Conservation (phyloP, 2,329 filamentous ascomycete genomes). For the Diaporthe citrichinensis region DNA sequence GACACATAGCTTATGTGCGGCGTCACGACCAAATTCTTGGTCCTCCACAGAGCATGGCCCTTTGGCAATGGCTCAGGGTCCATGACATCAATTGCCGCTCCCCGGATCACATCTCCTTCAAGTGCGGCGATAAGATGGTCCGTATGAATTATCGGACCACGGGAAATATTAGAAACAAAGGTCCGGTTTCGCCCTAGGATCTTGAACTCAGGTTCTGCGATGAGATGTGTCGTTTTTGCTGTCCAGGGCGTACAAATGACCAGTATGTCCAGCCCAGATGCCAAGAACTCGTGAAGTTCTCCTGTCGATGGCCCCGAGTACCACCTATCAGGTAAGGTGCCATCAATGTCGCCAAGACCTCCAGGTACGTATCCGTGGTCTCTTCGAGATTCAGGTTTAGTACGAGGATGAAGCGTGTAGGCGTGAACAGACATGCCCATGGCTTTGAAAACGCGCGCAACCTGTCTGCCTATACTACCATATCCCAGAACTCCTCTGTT, state of each 20-base stretch:
- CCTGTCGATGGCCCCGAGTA: conserved; percentile 60
- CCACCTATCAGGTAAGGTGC: conserved; percentile 64
- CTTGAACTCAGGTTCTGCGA: conserved; percentile 39
- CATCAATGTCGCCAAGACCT: conserved; percentile 70
- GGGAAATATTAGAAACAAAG: conserved; percentile 73
- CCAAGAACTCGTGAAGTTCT: conserved; percentile 64
- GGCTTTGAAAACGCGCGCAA: conserved; percentile 65
- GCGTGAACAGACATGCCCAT: conserved; percentile 78
- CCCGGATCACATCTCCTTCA: conserved; percentile 50
- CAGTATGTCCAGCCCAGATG: conserved; percentile 64
- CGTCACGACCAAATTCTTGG: conserved; percentile 69
- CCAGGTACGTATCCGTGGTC: conserved; percentile 78
- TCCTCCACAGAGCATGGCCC: conserved; percentile 72
- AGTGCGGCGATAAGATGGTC: conserved; percentile 68
- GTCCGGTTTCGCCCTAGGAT: conserved; percentile 54
- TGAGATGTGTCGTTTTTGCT: conserved; percentile 55
- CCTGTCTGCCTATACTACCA: conserved; percentile 60
- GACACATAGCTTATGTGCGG: conserved; percentile 46
- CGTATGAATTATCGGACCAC: conserved; percentile 54
- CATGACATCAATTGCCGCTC: conserved; percentile 77
- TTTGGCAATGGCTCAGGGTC: conserved; percentile 76
- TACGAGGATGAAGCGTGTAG: conserved; percentile 74
- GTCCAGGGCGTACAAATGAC: conserved; percentile 66
- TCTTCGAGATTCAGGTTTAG: conserved; percentile 72
- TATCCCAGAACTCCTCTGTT: conserved; percentile 58